Conservation (phyloP, 352 stramenopile species). For the Albugo laibachii region DNA sequence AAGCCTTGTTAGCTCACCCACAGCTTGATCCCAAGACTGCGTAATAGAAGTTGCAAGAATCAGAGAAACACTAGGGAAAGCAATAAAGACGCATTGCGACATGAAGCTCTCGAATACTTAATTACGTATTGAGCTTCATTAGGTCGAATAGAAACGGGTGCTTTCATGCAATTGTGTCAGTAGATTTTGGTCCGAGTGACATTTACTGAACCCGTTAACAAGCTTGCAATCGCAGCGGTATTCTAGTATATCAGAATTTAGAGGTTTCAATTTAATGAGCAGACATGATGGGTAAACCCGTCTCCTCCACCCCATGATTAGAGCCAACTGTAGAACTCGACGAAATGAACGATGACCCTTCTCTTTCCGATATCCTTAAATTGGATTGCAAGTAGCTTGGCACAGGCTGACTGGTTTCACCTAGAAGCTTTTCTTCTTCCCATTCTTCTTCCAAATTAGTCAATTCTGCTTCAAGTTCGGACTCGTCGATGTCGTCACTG, state of each 20-base stretch:
- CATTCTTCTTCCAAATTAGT: constrained; percentile 88
- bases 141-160: too few species aligned
- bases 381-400: background rate
- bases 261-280: background rate
- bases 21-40: too few species aligned
- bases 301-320: background rate
- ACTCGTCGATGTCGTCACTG: constrained; percentile 88
- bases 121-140: too few species aligned
- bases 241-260: background rate
- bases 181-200: too few species aligned
- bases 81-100: too few species aligned
- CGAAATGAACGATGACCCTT: background rate
- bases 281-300: background rate
- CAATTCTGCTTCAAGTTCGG: constrained; percentile 88
- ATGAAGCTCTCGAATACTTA: too few species aligned
- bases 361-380: background rate
- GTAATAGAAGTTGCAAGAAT: too few species aligned
- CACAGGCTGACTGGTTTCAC: background rate
- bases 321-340: background rate
- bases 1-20: too few species aligned
- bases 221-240: too few species aligned
- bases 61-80: too few species aligned
- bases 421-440: constrained; percentile 36
- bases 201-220: too few species aligned
- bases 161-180: too few species aligned